Conservation (phyloP, 148 eudicot genomes). For the Fallopia convolvulus region DNA sequence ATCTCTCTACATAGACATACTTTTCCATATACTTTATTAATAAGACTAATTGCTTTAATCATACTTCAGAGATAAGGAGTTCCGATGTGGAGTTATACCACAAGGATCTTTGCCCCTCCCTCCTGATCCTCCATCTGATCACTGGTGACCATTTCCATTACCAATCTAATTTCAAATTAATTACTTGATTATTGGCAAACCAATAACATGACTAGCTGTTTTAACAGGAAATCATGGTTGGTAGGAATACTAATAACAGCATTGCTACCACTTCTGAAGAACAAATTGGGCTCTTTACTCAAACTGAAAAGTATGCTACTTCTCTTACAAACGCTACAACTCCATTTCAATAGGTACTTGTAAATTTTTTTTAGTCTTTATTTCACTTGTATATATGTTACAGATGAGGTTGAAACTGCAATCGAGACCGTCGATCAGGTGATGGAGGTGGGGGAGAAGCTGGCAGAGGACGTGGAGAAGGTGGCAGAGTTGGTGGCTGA, state of each 20-base stretch:
- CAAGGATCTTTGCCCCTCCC: not conserved
- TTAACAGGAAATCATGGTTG: constrained; percentile 29
- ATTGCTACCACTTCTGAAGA: constrained; percentile 22
- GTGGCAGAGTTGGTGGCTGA: constrained; percentile 31
- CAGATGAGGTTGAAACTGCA: constrained; percentile 31
- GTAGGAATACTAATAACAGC: constrained; percentile 19
- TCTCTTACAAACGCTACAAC: not conserved
- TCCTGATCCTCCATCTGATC: not conserved
- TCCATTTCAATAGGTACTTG: too few species aligned
- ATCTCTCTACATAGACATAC: not conserved
- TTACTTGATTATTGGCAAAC: too few species aligned
- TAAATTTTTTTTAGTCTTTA: not conserved
- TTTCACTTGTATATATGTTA: not conserved
- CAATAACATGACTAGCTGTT: too few species aligned
- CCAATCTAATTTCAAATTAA: too few species aligned
- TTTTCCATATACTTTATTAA: not conserved
- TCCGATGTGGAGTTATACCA: not conserved
- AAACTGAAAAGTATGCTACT: constrained; percentile 17
- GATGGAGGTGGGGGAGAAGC: constrained; percentile 34
- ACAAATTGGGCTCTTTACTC: constrained; percentile 27
- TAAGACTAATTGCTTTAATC: not conserved
- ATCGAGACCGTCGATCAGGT: constrained; percentile 25
- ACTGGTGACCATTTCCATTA: not conserved
- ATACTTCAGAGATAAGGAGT: not conserved
- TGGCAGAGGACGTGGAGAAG: constrained; percentile 38